Evolutionary conservation across 2,329 filamentous ascomycete genomes (phyloP).

Genomic region (Colletotrichum gloeosporioides): DNA sequence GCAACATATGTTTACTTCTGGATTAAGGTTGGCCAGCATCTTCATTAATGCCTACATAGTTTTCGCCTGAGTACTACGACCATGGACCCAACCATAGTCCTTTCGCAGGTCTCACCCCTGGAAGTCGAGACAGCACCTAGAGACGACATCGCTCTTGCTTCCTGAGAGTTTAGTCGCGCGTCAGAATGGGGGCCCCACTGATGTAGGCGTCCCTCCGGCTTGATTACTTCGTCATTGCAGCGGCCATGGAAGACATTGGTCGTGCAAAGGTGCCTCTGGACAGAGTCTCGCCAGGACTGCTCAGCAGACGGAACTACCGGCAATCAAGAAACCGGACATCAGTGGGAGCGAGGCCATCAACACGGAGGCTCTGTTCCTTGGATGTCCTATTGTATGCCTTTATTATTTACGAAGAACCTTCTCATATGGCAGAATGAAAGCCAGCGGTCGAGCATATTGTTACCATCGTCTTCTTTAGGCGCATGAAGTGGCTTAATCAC

Average conservation of each 20-base stretch:
- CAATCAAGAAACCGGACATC: not conserved
- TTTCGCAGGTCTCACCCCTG: not conserved
- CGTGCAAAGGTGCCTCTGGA: not conserved
- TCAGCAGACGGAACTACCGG: not conserved
- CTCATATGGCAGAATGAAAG: too few species aligned
- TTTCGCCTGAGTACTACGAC: not conserved
- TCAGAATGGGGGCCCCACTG: rapidly evolving
- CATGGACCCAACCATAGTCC: not conserved
- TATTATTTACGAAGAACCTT: too few species aligned
- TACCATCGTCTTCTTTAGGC: too few species aligned
- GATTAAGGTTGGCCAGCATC: not conserved
- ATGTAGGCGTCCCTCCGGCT: not conserved
- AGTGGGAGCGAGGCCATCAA: not conserved
- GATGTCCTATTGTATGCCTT: too few species aligned
- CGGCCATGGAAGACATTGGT: not conserved
- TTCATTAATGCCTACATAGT: not conserved
- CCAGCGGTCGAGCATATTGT: too few species aligned
- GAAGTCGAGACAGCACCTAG: not conserved
- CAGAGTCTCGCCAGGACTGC: not conserved
- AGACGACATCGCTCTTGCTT: not conserved
- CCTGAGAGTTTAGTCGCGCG: not conserved
- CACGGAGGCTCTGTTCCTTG: too few species aligned
- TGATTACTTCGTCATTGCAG: not conserved
- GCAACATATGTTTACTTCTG: not conserved
- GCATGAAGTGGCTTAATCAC: too few species aligned